Conservation (phyloP, 352 stramenopile genomes). For the Phytophthora pistaciae region DNA sequence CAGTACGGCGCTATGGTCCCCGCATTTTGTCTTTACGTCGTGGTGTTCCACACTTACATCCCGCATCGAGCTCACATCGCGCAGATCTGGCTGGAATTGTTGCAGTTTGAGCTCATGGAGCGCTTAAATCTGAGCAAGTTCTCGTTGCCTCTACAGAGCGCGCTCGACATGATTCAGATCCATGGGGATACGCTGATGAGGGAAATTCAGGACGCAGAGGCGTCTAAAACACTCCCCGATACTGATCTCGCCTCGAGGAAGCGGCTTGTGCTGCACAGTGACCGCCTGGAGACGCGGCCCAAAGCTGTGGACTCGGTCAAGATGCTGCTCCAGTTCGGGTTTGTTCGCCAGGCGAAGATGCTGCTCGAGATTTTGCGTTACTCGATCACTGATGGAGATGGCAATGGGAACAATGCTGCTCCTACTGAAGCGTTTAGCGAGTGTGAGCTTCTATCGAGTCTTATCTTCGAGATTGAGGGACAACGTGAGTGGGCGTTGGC, state of each 20-base stretch:
- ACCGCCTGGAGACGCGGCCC: constrained; percentile 22
- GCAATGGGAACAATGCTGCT: not conserved
- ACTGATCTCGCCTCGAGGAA: constrained; percentile 15
- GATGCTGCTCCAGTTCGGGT: constrained; percentile 61
- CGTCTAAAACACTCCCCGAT: not conserved
- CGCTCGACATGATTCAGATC: constrained; percentile 59
- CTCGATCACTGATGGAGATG: constrained; percentile 9
- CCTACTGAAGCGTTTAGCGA: constrained; percentile 5
- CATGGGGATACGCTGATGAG: constrained; percentile 48
- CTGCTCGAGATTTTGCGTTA: constrained; percentile 52
- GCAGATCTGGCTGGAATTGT: constrained; percentile 68
- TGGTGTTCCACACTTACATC: constrained; percentile 54
- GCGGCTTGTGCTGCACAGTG: constrained; percentile 35
- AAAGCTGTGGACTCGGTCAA: constrained; percentile 45
- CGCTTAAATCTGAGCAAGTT: constrained; percentile 50
- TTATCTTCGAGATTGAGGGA: constrained; percentile 54
- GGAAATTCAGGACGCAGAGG: constrained; percentile 47
- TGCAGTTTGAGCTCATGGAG: constrained; percentile 57
- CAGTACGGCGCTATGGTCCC: constrained; percentile 50
- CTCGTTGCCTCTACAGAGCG: constrained; percentile 57
- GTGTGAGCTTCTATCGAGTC: constrained; percentile 36
- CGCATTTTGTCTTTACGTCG: constrained; percentile 57
- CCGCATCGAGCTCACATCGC: constrained; percentile 40
- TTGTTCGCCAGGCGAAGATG: constrained; percentile 64
- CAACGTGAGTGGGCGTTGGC: constrained; percentile 24